A percentile compares a stretch with the other conserved stretches of the same genome.
phyloP scores from a whole-genome alignment of 2,329 filamentous ascomycete species.

The Diaporthe batatas region DNA sequence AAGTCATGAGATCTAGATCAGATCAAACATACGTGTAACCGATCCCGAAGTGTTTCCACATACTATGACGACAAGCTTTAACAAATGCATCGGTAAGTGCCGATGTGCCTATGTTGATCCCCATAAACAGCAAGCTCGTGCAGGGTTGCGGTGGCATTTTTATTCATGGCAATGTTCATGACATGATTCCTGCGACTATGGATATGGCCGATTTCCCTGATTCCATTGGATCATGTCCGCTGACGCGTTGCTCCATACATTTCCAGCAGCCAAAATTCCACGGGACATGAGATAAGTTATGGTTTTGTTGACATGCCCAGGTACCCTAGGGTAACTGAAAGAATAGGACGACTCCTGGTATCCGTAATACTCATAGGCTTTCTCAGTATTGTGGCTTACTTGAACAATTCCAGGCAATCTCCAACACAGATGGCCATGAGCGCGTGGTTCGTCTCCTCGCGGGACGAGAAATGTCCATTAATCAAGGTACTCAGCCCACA shows the following conservation, averaged over 20 bases:
- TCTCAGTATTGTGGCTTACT: not conserved
- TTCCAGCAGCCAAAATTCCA: no score
- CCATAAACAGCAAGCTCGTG: no score
- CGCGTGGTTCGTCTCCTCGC: not conserved
- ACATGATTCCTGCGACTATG: no score
- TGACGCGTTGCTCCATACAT: no score
- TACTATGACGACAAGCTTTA: not conserved
- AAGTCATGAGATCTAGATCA: not conserved
- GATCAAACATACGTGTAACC: not conserved
- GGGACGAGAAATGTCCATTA: not conserved
- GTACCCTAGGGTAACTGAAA: no score
- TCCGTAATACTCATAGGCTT: not conserved
- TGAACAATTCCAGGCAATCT: not conserved
- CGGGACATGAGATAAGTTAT: no score
- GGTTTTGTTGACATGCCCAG: no score
- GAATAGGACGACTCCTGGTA: no score
- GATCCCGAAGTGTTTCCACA: slow-evolving; percentile 12
- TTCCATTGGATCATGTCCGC: no score
- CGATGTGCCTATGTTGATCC: not conserved
- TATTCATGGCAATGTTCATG: not conserved
- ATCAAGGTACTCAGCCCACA: not conserved
- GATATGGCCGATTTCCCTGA: no score
- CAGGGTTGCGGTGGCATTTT: not conserved
- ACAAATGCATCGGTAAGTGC: slow-evolving; percentile 29
- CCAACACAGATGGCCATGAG: not conserved